These are phyloP conservation scores for Exsudoporus floridanus DNA, from an alignment of 1,284 basidiomycete species.

Conservation along the genomic window DNA sequence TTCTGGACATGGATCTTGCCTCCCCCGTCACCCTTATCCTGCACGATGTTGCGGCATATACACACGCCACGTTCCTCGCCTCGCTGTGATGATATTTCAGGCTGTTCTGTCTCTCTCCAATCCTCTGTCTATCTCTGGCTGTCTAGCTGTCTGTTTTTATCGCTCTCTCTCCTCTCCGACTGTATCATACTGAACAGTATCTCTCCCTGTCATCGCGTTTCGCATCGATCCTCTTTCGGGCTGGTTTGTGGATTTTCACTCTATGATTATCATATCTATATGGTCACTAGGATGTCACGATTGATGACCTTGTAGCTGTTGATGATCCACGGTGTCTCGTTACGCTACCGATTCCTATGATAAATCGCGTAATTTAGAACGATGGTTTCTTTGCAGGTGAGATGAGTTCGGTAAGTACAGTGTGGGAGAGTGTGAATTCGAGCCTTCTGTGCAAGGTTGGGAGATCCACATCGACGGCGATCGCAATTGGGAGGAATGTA, in stretches of 20 bases:
- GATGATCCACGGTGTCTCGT: background rate
- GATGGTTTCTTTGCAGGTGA: background rate
- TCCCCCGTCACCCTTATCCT: background rate
- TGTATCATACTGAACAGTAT: constrained; percentile 3
- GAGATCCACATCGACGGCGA: constrained; percentile 1
- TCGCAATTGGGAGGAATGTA: background rate
- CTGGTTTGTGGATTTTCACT: background rate
- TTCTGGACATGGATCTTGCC: background rate
- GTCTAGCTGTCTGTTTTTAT: background rate
- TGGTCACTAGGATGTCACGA: background rate
- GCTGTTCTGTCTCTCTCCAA: background rate
- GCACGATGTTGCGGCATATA: background rate
- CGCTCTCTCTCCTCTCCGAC: background rate
- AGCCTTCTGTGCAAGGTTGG: background rate
- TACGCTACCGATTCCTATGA: constrained; percentile 11
- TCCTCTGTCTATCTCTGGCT: background rate
- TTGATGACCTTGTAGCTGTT: background rate
- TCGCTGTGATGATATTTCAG: background rate
- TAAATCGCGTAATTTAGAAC: constrained; percentile 17
- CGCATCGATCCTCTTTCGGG: background rate
- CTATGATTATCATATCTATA: background rate
- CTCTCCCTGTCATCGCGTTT: background rate
- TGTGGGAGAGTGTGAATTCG: background rate
- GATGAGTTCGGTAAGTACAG: too few species aligned
- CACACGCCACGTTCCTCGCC: background rate